Evolutionary conservation across 2,329 filamentous ascomycete genomes (phyloP).

Genomic region (Tympanopsis confertula): DNA sequence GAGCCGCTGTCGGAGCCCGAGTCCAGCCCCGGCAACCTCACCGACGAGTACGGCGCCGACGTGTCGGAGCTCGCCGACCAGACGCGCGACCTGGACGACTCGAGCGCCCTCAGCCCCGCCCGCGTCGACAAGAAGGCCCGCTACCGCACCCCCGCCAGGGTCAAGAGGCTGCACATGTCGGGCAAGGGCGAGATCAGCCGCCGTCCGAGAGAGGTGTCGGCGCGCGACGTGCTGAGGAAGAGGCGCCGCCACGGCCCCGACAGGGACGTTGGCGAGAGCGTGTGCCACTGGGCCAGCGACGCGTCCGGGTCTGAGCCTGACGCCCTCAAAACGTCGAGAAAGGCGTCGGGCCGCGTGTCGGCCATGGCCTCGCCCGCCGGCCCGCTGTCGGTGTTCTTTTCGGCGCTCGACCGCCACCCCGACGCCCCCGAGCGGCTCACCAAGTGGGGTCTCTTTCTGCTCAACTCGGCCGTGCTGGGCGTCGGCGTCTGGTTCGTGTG

Average conservation of each 20-base stretch:
- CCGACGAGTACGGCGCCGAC: constrained; percentile 38
- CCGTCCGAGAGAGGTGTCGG: constrained; percentile 23
- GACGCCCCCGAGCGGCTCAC: constrained; percentile 46
- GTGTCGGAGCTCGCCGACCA: constrained; percentile 38
- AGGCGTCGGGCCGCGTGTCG: constrained; percentile 12
- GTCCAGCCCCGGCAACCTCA: constrained; percentile 42
- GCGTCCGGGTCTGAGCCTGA: constrained; percentile 30
- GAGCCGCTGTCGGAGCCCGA: constrained; percentile 46
- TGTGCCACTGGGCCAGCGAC: constrained; percentile 26
- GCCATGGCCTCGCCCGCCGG: constrained; percentile 2
- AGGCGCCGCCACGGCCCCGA: constrained; percentile 38
- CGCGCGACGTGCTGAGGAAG: constrained; percentile 36
- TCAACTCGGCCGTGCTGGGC: constrained; percentile 51
- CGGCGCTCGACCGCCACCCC: background rate
- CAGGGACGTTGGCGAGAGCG: constrained; percentile 36
- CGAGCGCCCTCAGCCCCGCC: constrained; percentile 30
- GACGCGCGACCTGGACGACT: constrained; percentile 29
- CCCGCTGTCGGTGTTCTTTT: background rate
- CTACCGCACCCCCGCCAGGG: constrained; percentile 24
- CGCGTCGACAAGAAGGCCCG: constrained; percentile 32
- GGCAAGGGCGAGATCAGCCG: constrained; percentile 56
- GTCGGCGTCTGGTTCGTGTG: constrained; percentile 55
- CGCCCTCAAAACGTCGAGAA: constrained; percentile 6
- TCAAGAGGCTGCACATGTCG: constrained; percentile 24
- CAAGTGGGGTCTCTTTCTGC: constrained; percentile 44